Base-by-base conservation (phyloP, 495 filamentous ascomycete genomes). In the Talaromyces nanjingensis region DNA sequence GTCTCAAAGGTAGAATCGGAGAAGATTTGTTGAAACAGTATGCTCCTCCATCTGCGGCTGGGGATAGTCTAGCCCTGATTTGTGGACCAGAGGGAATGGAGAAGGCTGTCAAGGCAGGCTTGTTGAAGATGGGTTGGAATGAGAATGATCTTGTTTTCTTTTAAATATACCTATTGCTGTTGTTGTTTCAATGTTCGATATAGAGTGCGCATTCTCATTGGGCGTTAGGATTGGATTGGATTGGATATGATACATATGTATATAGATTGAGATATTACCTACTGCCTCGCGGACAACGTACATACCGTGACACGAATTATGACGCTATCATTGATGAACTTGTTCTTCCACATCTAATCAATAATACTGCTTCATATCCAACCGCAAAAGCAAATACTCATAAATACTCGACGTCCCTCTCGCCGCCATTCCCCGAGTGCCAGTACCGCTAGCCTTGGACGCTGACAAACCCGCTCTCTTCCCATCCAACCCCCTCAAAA, bases 131-230 rank as follows among this genome's bases (percentile, higher is more conserved):
- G 75, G 91, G 92, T 2, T 97, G 92, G 91, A 72, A 70, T 45
- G 88, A 92, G 68, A 80, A 85, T n/a, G 86, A 96, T 76, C 71
- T 98, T 56, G 72, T 96, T 65, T 93, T 96, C 75, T 98, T 97
- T 72, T 97, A 64, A 65, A 34, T 45, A 45, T 8, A 22, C 22
- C 34, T 59, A n/a, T 59, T 25, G 2, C 4, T 39, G 29, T 6
- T 59, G 16, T 33, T 31, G 14, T 6, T 25, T 49, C 1, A n/a
- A 29, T 62, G 11, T 58, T 55, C 29, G 9, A n/a, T 42, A n/a
- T 60, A 53, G 47, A 54, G 24, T 8, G 27, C 42, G 45, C 45
- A 63, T 63, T 24, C 29, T 63, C 16, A n/a, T 29, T 45, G 11
- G 27, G 57, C 31, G 31, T 39, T 34, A 14, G 37, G 25, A 22